These are phyloP conservation scores for Dioscorea dumetorum DNA, from an alignment of 106 monocot genomes.

Conservation along the genomic window DNA sequence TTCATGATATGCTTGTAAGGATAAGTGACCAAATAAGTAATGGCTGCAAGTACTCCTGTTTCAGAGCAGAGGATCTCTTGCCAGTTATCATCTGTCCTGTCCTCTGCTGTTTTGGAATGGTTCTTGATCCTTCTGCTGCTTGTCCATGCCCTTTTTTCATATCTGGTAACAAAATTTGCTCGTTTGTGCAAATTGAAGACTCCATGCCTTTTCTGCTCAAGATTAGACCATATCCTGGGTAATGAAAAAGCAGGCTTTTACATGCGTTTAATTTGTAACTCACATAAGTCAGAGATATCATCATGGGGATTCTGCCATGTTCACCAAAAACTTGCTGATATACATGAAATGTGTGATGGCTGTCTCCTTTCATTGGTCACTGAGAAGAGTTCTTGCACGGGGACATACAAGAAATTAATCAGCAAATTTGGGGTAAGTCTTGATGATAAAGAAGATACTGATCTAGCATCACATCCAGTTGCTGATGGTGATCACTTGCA, in stretches of 20 bases:
- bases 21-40: neutral
- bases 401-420: constrained; percentile 27
- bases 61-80: constrained; percentile 5
- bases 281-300: constrained; percentile 75
- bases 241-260: constrained; percentile 45
- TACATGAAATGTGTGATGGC: constrained; percentile 47
- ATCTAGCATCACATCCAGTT: constrained; percentile 1
- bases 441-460: neutral
- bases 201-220: constrained; percentile 84
- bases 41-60: constrained; percentile 21
- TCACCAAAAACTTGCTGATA: constrained; percentile 54
- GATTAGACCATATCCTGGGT: constrained; percentile 67
- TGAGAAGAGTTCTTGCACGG: constrained; percentile 23
- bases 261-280: constrained; percentile 48
- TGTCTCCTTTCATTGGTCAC: constrained; percentile 45
- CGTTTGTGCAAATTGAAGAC: constrained; percentile 48
- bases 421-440: constrained; percentile 20
- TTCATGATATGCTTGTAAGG: neutral
- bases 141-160: constrained; percentile 47
- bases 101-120: constrained; percentile 68
- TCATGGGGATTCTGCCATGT: constrained; percentile 41
- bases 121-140: constrained; percentile 61
- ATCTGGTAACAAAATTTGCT: constrained; percentile 61
- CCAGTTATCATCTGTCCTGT: constrained; percentile 33
- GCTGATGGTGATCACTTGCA: neutral